These are phyloP conservation scores for Diaporthe vaccinii DNA, from an alignment of 2,329 filamentous ascomycete species.

Conservation along the genomic window DNA sequence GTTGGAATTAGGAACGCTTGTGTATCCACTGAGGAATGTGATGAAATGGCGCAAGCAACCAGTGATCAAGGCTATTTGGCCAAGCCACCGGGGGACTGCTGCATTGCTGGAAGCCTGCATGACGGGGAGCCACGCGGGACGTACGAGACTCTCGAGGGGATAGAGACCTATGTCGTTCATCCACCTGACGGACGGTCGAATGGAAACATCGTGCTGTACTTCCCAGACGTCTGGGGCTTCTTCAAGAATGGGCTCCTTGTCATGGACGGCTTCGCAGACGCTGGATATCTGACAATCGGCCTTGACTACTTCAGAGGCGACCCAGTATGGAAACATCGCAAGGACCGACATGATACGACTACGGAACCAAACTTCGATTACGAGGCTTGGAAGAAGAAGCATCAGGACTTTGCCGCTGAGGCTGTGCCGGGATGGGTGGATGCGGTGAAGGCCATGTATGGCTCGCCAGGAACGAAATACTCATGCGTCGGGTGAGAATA, in stretches of 20 bases:
- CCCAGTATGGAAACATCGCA: conserved; percentile 57
- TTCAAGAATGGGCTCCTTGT: conserved; percentile 57
- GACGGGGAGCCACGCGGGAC: conserved; percentile 53
- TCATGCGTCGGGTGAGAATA: conserved; percentile 53
- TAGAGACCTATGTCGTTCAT: conserved; percentile 55
- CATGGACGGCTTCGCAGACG: conserved; percentile 61
- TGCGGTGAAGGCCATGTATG: conserved; percentile 53
- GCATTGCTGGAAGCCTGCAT: conserved; percentile 55
- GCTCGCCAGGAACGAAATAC: conserved; percentile 51
- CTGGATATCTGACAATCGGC: conserved; percentile 57
- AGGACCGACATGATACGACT: conserved; percentile 47
- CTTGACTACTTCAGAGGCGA: conserved; percentile 61
- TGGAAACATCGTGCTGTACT: conserved; percentile 59
- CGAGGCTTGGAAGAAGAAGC: conserved; percentile 61
- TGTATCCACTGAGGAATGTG: accelerated
- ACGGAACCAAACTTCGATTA: conserved; percentile 58
- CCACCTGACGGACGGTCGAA: conserved; percentile 48
- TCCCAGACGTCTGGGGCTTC: conserved; percentile 60
- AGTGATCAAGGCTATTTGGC: conserved; percentile 43
- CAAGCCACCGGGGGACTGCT: conserved; percentile 54
- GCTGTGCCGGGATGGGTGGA: conserved; percentile 59
- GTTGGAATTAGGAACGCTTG: accelerated
- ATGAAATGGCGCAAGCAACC: neutral
- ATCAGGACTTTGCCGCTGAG: conserved; percentile 56
- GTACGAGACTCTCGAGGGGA: conserved; percentile 49